These are phyloP conservation scores for Agastache rugosa DNA, from an alignment of 257 asterid genomes.

Conservation along the genomic window DNA sequence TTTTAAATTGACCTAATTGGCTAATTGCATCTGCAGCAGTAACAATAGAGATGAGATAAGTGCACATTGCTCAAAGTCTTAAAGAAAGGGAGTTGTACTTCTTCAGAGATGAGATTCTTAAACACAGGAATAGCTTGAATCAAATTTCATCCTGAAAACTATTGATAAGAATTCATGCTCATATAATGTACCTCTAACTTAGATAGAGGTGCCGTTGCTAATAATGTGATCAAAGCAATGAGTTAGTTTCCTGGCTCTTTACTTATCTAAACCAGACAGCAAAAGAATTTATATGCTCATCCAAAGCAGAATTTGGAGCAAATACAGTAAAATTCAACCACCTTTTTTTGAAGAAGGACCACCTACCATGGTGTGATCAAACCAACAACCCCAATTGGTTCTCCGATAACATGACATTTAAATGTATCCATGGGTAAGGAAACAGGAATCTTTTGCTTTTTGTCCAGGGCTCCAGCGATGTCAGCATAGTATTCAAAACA, in stretches of 20 bases:
- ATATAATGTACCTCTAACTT: neutral
- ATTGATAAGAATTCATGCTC: too few species aligned
- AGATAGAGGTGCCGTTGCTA: neutral
- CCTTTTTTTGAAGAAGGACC: slow-evolving; percentile 8
- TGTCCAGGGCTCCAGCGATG: slow-evolving; percentile 90
- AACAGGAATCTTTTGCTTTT: slow-evolving; percentile 68
- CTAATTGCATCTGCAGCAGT: slow-evolving; percentile 15
- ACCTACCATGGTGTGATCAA: slow-evolving; percentile 94
- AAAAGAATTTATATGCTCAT: neutral
- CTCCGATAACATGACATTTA: slow-evolving; percentile 75
- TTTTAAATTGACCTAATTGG: neutral
- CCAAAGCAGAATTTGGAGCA: neutral
- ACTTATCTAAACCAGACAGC: neutral
- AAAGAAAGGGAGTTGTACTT: neutral
- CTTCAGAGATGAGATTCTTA: neutral
- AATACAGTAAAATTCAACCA: slow-evolving; percentile 24
- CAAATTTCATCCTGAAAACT: neutral
- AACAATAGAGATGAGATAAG: neutral
- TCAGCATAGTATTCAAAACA: slow-evolving; percentile 90
- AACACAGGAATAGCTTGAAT: slow-evolving; percentile 12
- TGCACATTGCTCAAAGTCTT: neutral
- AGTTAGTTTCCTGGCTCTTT: neutral
- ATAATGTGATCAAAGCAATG: neutral
- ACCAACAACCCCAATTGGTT: slow-evolving; percentile 94
- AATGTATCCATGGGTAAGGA: slow-evolving; percentile 82